Base-by-base conservation (phyloP, 148 eudicot genomes). In the Pouteria glomerata region DNA sequence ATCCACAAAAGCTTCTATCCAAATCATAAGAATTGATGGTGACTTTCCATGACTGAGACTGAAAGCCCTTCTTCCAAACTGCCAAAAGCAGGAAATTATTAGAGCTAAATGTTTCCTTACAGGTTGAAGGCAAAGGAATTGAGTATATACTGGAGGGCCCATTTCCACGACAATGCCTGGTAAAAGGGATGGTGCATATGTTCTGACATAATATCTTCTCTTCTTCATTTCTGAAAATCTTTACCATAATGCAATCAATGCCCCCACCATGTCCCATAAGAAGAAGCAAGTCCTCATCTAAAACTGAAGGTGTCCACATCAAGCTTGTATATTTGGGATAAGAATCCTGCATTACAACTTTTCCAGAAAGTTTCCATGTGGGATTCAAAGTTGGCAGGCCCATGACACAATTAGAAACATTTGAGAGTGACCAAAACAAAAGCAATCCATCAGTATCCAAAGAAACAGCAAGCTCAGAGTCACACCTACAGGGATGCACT, bases 361-460 rank as follows among this genome's bases (percentile, higher is more conserved):
- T 81, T 70, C 97, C 99, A 70, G 72, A 67, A 39, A 79, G 76
- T 80, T 84, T 78, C 89, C 89, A 88, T 8, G 86, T 68, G 63
- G 99, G 89, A 72, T 82, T 81, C 57, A 90, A 76, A 30, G 83
- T 77, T 42, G 97, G 88, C 63, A 85, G 78, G 53, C 89, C 85
- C 19, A 85, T 68, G 65, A 88, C 72, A 62, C 83, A 68, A 77
- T 63, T 81, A 74, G 84, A 78, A 78, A 63, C 69, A 53, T 71
- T 63, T 63, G 89, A 72, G 72, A 85, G 71, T 68, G 92, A 88
- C 99, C 99, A 96, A 61, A 96, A 85, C 24, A 92, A 58, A 61
- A 92, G 83, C 76, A 76, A 67, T 45, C 97, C 99, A 79, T 85
- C 76, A 53, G 84, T 71, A 78, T 96, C 96, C 78, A 96, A 78